Conservation (phyloP, 768 basidiomycete genomes). For the Panaeolus papilionaceus region DNA sequence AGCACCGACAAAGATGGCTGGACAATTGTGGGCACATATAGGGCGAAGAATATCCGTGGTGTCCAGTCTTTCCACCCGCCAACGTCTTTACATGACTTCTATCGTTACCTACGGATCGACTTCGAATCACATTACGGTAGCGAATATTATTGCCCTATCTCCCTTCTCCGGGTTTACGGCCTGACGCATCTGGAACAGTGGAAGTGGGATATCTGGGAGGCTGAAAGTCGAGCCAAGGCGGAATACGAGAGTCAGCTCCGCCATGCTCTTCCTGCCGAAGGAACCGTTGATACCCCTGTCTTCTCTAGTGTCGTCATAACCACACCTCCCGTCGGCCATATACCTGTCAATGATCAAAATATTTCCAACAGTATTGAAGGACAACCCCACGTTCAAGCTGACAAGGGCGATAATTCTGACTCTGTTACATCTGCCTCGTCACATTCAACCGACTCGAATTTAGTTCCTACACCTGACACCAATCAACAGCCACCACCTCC, state of each 20-base stretch:
- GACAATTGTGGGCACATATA: slow-evolving; percentile 77
- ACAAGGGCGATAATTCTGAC: not conserved
- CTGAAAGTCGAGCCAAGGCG: slow-evolving; percentile 62
- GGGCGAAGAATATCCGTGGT: slow-evolving; percentile 89
- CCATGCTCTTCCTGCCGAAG: slow-evolving; percentile 21
- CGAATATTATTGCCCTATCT: slow-evolving; percentile 97
- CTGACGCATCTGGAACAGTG: slow-evolving; percentile 96
- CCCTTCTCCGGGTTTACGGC: slow-evolving; percentile 91
- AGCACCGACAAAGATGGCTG: slow-evolving; percentile 65
- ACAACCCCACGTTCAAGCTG: not conserved
- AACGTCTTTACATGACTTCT: slow-evolving; percentile 79
- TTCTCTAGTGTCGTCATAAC: not conserved
- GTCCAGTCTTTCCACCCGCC: slow-evolving; percentile 90
- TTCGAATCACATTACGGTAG: slow-evolving; percentile 93
- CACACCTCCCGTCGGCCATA: not conserved
- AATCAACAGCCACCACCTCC: not conserved
- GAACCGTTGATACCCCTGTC: not conserved
- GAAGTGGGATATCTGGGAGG: slow-evolving; percentile 90
- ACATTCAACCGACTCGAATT: not conserved
- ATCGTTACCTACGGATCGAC: slow-evolving; percentile 92
- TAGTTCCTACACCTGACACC: not conserved
- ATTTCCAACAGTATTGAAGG: not conserved
- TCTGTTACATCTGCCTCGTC: not conserved
- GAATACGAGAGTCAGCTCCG: slow-evolving; percentile 38
- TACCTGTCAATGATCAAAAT: slow-evolving; percentile 4